phyloP scores from a whole-genome alignment of 371 early-diverging fungal genomes.

The Mortierella polycephala region DNA sequence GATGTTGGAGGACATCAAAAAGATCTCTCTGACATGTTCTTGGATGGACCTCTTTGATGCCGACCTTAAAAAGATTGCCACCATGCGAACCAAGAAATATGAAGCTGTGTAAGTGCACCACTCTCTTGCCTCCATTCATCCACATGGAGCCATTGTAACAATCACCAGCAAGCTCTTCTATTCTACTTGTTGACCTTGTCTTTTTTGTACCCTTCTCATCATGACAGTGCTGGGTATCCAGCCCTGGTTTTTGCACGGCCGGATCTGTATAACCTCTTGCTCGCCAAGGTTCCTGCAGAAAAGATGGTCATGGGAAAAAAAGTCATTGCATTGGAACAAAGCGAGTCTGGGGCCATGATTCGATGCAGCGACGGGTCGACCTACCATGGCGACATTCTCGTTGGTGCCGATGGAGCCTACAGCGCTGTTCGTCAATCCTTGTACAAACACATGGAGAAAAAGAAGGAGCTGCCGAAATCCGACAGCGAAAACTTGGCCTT shows the following conservation, averaged over 20 bases:
- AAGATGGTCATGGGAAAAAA: slow-evolving; percentile 9
- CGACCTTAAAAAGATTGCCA: background rate
- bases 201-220: no score
- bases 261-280: slow-evolving; percentile 2
- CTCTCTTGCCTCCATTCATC: no score
- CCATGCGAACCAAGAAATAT: no score
- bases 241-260: slow-evolving; percentile 4
- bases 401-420: slow-evolving; percentile 17
- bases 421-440: background rate
- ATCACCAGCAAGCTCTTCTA: background rate
- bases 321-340: slow-evolving; percentile 8
- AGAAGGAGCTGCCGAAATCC: background rate
- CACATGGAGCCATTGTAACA: background rate
- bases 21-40: background rate
- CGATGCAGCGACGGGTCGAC: slow-evolving; percentile 2
- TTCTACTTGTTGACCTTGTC: no score
- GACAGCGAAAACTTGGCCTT: slow-evolving; percentile 4
- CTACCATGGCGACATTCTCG: slow-evolving; percentile 11
- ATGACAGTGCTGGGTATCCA: slow-evolving; percentile 5
- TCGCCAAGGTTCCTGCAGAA: slow-evolving; percentile 1
- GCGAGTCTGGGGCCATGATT: slow-evolving; percentile 6
- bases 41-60: background rate
- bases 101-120: no score
- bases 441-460: slow-evolving; percentile 4
- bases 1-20: slow-evolving; percentile 1